Base-by-base conservation (phyloP, 805 yeast genomes). In the Candida boleticola region DNA sequence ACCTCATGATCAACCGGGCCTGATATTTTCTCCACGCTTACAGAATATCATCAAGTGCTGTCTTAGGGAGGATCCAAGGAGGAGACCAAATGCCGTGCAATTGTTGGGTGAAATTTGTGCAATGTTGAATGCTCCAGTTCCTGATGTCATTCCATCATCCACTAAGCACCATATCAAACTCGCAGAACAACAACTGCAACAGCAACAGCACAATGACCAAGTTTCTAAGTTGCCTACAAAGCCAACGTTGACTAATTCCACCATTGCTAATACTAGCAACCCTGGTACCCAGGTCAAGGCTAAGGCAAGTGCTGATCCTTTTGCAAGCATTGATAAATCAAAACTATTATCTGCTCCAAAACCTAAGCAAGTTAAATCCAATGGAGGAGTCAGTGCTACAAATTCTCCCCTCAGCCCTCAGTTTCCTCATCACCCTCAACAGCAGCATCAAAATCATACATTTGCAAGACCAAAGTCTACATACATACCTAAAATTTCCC, bases 51-150 rank as follows among this genome's bases (percentile, higher is more conserved):
- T 86, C 29, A 68, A 76, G 18, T 79, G 78, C 43, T 66, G 84
- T 52, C 60, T 86, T 46, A 70, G 80, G 40, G 83, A 73, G 29
- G 82, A 84, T 54, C 93, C 93, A 3, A 68, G 77, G 35, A 70
- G 79, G 43, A 74, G 95, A 54, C 95, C 95, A 6, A 83, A 81
- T 45, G 82, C 82, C 2, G 80, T 77, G 44, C 92, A 85, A 57
- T 66, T 85, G 19, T 60, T 86, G 23, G 86, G 80, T 38, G 90
- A 85, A 57, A 68, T 85, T 4, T 79, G 84, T 46, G 68, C 69
- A 39, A 77, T 85, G 77, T 75, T 79, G 58, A 43, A 49, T 13
- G 55, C 67, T 10, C 72, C 72, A 25, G 46, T 64, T 30, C 71
- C 77, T 1, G 57, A 58, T 44, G 66, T 76, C 61, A 57, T 68